Conservation (phyloP, 345 rosid species). For the Eucalyptus polyanthemos region DNA sequence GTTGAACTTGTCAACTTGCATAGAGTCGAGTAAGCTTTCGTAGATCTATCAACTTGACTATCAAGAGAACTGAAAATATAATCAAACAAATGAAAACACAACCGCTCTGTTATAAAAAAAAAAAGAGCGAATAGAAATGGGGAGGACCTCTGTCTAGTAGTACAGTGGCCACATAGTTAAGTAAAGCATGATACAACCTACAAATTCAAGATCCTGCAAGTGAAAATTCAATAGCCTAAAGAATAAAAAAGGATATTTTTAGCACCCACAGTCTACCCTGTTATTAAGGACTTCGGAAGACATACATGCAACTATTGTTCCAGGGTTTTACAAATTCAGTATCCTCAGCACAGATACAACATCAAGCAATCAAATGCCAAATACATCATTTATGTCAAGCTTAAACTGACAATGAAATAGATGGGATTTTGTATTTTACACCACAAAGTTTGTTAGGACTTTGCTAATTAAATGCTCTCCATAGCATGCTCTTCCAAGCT, state of each 20-base stretch:
- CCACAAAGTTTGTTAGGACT: slow-evolving; percentile 54
- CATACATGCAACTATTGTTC: not conserved
- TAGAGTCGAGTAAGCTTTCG: not conserved
- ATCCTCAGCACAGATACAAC: not conserved
- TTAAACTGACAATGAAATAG: not conserved
- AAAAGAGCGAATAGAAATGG: not conserved
- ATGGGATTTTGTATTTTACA: not conserved
- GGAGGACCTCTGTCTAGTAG: not conserved
- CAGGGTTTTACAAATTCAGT: not conserved
- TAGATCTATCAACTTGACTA: not conserved
- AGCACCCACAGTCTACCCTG: not conserved
- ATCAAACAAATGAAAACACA: not conserved
- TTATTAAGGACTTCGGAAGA: not conserved
- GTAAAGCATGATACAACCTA: not conserved
- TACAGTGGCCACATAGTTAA: not conserved
- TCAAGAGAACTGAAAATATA: not conserved
- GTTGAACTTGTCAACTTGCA: not conserved
- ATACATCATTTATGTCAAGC: not conserved
- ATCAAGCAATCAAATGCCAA: not conserved
- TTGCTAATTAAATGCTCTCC: slow-evolving; percentile 82
- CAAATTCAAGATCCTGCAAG: not conserved
- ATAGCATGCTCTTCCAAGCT: slow-evolving; percentile 50
- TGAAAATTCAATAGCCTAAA: not conserved
- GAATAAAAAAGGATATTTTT: not conserved
- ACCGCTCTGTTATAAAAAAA: not conserved